phyloP scores from a whole-genome alignment of 2,329 filamentous ascomycete genomes.

The Exophiala sideris region DNA sequence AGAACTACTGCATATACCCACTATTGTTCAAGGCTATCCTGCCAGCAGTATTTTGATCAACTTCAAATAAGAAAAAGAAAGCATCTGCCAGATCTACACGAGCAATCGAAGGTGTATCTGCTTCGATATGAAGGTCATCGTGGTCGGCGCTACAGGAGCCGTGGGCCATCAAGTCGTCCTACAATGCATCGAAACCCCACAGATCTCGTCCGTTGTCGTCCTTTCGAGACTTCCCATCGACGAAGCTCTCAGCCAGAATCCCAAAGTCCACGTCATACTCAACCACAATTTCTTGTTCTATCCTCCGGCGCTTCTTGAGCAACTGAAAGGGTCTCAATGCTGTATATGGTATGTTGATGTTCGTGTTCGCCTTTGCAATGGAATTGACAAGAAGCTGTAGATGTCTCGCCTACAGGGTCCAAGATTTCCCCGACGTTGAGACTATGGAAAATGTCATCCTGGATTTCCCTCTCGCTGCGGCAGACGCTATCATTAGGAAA shows the following conservation, averaged over 20 bases:
- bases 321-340: constrained; percentile 2
- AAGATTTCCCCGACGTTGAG: background rate
- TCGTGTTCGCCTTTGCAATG: too few relatives aligned
- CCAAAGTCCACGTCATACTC: constrained; percentile 12
- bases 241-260: background rate
- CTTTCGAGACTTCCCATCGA: constrained; percentile 5
- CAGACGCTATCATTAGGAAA: constrained; percentile 1
- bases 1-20: too few relatives aligned
- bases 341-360: constrained; percentile 7
- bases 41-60: too few relatives aligned
- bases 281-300: constrained; percentile 8
- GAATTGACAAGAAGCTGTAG: background rate
- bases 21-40: too few relatives aligned
- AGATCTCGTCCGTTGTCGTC: constrained; percentile 5
- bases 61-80: too few relatives aligned
- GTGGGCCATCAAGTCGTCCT: constrained; percentile 7
- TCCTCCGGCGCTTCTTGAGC: constrained; percentile 2
- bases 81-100: too few relatives aligned
- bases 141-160: constrained; percentile 10
- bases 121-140: constrained; percentile 3
- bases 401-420: constrained; percentile 8
- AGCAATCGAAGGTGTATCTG: too few relatives aligned
- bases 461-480: constrained; percentile 6
- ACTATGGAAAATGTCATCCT: constrained; percentile 9
- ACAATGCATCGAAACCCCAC: constrained; percentile 2